Evolutionary conservation across 1,284 basidiomycete genomes (phyloP).

Genomic region (Ganoderma meredithae): DNA sequence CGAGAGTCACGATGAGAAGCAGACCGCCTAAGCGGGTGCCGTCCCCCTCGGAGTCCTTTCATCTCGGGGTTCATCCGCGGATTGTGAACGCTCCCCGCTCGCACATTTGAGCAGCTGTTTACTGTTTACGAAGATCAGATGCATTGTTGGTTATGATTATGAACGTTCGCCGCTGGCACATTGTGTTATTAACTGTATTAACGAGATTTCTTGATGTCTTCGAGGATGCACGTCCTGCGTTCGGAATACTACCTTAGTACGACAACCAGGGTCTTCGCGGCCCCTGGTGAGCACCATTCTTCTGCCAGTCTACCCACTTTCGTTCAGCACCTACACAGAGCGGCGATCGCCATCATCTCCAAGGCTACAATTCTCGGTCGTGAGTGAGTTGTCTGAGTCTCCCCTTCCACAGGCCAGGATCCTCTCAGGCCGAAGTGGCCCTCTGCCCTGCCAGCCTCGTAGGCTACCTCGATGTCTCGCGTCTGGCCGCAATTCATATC

Average conservation of each 20-base stretch:
- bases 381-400: neutral
- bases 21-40: constrained; percentile 12
- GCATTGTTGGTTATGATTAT: constrained; percentile 4
- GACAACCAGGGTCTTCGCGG: neutral
- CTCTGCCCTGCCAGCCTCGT: neutral
- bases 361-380: neutral
- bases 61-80: neutral
- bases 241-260: neutral
- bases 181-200: constrained; percentile 14
- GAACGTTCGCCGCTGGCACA: constrained; percentile 1
- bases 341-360: neutral
- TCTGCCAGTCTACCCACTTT: neutral
- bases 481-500: neutral
- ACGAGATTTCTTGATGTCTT: neutral
- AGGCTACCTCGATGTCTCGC: neutral
- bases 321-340: neutral
- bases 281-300: neutral
- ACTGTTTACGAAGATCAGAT: neutral
- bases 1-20: constrained; percentile 32
- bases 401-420: neutral
- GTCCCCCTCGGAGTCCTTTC: neutral
- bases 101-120: neutral
- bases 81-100: neutral
- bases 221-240: neutral
- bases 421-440: neutral